Base-by-base conservation (phyloP, 225 moss, liverwort and hornwort genomes). In the Marchantia polymorpha region DNA sequence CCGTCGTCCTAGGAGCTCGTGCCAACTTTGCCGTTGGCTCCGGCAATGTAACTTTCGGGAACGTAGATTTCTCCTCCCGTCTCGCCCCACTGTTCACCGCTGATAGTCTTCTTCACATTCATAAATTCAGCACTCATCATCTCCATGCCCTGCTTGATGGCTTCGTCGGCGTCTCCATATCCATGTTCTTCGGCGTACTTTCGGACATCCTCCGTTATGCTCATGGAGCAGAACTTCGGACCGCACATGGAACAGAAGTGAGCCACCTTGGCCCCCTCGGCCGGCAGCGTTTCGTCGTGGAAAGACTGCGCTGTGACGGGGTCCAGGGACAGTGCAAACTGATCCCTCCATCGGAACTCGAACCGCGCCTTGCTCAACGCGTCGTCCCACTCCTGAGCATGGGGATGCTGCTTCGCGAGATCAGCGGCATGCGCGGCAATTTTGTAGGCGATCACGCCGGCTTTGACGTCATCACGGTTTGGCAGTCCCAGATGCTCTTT, bases 191-290 rank as follows among this genome's bases (percentile, higher is more conserved):
- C 91, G 10, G 96, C 96, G 20, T 96, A 96, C 87, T 92, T 96
- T 74, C 96, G 90, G 76, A 96, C 91, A 49, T 94, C 96, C 78
- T 96, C 96, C 15, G 96, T 96, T 82, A 96, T 96, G 78, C 91
- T 96, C 96, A 96, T 96, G 69, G 96, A 96, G 64, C 96, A 94
- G 73, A 96, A 96, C 90, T 96, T 96, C 20, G 96, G 96, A 3
- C 96, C 96, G 61, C 96, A 96, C 96, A 96, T 96, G 55, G 96
- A 96, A 74, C 96, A 94, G 83, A 96, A 96, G 75, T 96, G 96
- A 2, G 96, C 91, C 47, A 96, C 92, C 79, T 96, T 96, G 12
- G 96, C 96, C 65, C 96, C 94, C 61, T 96, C 96, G 0, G 96
- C 85, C 6, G 96, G 96, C 4, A 94, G 85, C 8, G 96, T 96